Percentiles rank a stretch among this genome's conserved stretches.
phyloP scores from a whole-genome alignment of 179 eudicot species.

The Patellifolia procumbens region DNA sequence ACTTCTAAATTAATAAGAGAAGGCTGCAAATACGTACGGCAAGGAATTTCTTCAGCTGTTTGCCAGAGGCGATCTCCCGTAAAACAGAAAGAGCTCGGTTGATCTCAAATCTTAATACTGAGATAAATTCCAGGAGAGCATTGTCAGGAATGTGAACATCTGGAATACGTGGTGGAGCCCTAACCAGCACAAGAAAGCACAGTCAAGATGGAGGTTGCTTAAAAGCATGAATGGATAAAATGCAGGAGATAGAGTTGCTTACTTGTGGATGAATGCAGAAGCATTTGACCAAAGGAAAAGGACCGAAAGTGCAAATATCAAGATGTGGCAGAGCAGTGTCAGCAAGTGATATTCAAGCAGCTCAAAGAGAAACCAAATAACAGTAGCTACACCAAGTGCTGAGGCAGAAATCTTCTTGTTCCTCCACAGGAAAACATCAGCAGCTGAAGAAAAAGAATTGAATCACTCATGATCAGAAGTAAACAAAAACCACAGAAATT shows the following conservation, averaged over 20 bases:
- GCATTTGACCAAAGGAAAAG: slow-evolving; percentile 82
- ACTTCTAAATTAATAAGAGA: background rate
- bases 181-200: slow-evolving; percentile 21
- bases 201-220: slow-evolving; percentile 4
- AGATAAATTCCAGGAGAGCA: slow-evolving; percentile 44
- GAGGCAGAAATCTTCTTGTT: slow-evolving; percentile 69
- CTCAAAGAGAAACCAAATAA: slow-evolving; percentile 81
- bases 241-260: slow-evolving; percentile 2
- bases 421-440: slow-evolving; percentile 77
- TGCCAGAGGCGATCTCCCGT: slow-evolving; percentile 60
- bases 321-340: slow-evolving; percentile 62
- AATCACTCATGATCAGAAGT: background rate
- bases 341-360: slow-evolving; percentile 66
- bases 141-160: slow-evolving; percentile 60
- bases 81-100: slow-evolving; percentile 46
- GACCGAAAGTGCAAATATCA: slow-evolving; percentile 54
- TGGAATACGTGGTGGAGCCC: slow-evolving; percentile 62
- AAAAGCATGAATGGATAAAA: background rate
- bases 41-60: slow-evolving; percentile 62
- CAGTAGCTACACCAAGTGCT: slow-evolving; percentile 61
- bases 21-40: slow-evolving; percentile 41
- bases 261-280: slow-evolving; percentile 66
- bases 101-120: slow-evolving; percentile 43
- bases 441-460: slow-evolving; percentile 44
- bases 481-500: background rate